Percentiles rank a stretch among this genome's conserved stretches.
Evolutionary conservation across 352 stramenopile genomes (phyloP).

Genomic region (Saprolegnia diclina): DNA sequence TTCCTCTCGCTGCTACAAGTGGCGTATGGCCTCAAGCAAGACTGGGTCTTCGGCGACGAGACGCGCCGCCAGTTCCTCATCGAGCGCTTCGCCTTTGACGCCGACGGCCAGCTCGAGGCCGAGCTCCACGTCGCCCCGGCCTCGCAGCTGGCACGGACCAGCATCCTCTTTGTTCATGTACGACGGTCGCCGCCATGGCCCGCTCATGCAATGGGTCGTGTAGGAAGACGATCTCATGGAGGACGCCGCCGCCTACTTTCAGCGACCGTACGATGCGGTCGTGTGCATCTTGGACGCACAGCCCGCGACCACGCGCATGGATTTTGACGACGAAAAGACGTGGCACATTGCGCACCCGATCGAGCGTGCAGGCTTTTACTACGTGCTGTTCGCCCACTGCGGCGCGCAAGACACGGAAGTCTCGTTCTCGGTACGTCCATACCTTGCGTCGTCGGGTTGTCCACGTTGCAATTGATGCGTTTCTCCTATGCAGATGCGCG

Average conservation of each 20-base stretch:
- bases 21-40: conserved; percentile 59
- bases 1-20: background rate
- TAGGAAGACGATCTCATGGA: conserved; percentile 53
- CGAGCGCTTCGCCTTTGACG: conserved; percentile 85
- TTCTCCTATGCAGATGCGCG: conserved; percentile 51
- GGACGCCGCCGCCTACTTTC: conserved; percentile 35
- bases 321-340: conserved; percentile 48
- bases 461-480: background rate
- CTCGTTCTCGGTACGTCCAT: conserved; percentile 86
- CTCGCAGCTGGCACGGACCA: conserved; percentile 30
- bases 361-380: conserved; percentile 70
- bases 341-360: conserved; percentile 34
- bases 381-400: conserved; percentile 84
- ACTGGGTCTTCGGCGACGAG: conserved; percentile 63
- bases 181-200: background rate
- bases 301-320: conserved; percentile 37
- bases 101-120: conserved; percentile 59
- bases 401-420: conserved; percentile 52
- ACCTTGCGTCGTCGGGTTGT: conserved; percentile 41
- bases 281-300: conserved; percentile 31
- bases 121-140: conserved; percentile 28
- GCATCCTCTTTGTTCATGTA: conserved; percentile 61
- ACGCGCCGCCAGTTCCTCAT: conserved; percentile 77
- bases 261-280: conserved; percentile 38
- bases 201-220: background rate